phyloP scores from a whole-genome alignment of 1,284 basidiomycete species.

The Marasmius tenuissimus region DNA sequence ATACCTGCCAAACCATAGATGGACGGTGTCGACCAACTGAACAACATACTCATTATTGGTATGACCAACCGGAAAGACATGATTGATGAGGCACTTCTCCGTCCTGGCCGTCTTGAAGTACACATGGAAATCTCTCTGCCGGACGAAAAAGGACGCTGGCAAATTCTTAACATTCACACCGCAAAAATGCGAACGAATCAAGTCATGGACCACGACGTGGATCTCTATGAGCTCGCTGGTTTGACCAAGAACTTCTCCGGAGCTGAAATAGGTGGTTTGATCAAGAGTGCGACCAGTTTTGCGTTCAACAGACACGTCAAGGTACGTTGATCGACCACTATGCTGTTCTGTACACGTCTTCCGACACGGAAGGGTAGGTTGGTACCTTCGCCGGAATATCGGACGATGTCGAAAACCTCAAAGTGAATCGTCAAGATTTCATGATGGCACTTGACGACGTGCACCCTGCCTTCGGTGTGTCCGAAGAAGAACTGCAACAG shows the following conservation, averaged over 20 bases:
- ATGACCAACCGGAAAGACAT: constrained; percentile 99
- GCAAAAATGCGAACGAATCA: constrained; percentile 90
- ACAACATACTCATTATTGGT: constrained; percentile 99
- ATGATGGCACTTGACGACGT: constrained; percentile 93
- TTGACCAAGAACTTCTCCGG: constrained; percentile 98
- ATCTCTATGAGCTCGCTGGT: constrained; percentile 81
- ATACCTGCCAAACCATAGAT: constrained; percentile 53
- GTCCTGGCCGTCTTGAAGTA: constrained; percentile 98
- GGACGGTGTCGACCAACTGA: constrained; percentile 99
- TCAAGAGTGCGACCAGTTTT: constrained; percentile 98
- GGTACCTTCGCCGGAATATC: constrained; percentile 96
- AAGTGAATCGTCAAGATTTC: constrained; percentile 90
- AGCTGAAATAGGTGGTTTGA: constrained; percentile 93
- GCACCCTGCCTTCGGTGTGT: constrained; percentile 95
- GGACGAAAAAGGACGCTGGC: constrained; percentile 89
- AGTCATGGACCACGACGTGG: constrained; percentile 89
- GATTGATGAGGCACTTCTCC: constrained; percentile 98
- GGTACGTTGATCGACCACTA: constrained; percentile 28
- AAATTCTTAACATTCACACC: constrained; percentile 97
- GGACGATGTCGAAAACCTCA: constrained; percentile 92
- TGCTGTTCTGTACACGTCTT: neutral
- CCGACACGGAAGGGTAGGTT: constrained; percentile 42
- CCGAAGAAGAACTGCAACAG: constrained; percentile 93
- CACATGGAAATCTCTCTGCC: constrained; percentile 99
- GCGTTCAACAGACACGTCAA: constrained; percentile 98